Base-by-base conservation (phyloP, 495 filamentous ascomycete species). In the Bacidia rubella region DNA sequence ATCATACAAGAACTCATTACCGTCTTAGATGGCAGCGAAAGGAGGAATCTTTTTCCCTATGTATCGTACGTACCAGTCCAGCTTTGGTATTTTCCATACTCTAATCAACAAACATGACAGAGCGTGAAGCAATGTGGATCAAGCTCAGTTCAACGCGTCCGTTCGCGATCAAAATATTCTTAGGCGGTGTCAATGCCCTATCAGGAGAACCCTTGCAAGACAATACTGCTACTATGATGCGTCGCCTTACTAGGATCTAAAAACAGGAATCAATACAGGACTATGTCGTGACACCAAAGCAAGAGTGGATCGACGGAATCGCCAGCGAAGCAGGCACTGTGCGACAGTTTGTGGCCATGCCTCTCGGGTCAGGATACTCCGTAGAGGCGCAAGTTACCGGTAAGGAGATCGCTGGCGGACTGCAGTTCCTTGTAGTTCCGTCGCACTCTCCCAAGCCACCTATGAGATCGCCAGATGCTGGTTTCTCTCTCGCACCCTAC, bases 241-340 rank as follows among this genome's bases (percentile, higher is more conserved):
- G 45, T 43, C 54, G 57, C 24, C 27, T 51, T 2, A 54, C n/a
- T 15, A 41, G 49, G 12, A 38, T 59, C 17, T 17, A 39, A 1
- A 41, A 52, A 1, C 17, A 49, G 0, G 49, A 64, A 51, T 52
- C 53, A 25, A 46, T 70, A 21, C 74, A 73, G 53, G 72, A 77
- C 47, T 77, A 76, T 46, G 41, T 76, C 3, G 69, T 76, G 22
- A 55, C 63, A 5, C 71, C 72, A 1, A 23, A 45, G 0, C 74
- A 76, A 56, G 55, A 23, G 5, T 75, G 71, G 73, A 60, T 78
- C 1, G 71, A 77, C 48, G 75, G 75, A 11, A 65, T 75, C 21
- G 66, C 60, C 9, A 51, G 21, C 56, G 11, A 57, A 43, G 12
- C 58, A 49, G 26, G 61, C 55, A 12, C 15, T 2, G 62, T 67